These are phyloP conservation scores for Lagenaria siceraria DNA, from an alignment of 306 rosid species.

Conservation along the genomic window DNA sequence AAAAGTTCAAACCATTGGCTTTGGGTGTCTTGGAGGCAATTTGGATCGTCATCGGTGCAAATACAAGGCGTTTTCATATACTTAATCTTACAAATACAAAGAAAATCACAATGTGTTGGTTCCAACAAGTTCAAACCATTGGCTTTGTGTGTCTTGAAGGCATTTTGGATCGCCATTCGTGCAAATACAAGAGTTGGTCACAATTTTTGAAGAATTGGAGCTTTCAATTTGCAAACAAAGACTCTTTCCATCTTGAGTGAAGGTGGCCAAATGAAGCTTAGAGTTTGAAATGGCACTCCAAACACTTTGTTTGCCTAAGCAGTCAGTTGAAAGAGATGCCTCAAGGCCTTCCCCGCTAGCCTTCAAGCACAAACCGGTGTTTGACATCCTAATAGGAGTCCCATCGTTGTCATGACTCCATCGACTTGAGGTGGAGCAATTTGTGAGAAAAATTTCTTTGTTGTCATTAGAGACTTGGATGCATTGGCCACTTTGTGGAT, in stretches of 20 bases:
- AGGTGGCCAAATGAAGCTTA: conserved; percentile 29
- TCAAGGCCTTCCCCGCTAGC: conserved; percentile 20
- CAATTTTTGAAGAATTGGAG: conserved; percentile 17
- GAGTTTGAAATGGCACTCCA: conserved; percentile 20
- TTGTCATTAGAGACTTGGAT: conserved; percentile 3
- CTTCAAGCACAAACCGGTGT: conserved; percentile 11
- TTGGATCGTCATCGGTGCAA: no score
- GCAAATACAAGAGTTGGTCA: conserved; percentile 26
- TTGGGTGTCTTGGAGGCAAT: no score
- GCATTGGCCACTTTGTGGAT: conserved; percentile 22
- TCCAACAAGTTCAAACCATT: conserved; percentile 33
- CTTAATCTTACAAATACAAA: not conserved
- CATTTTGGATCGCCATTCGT: conserved; percentile 11
- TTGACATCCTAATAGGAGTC: conserved; percentile 17
- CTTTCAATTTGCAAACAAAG: conserved; percentile 17
- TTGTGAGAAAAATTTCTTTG: conserved; percentile 16
- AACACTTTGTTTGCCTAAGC: conserved; percentile 15
- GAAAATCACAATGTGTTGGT: not conserved
- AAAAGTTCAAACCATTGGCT: conserved; percentile 28
- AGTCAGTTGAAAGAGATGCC: conserved; percentile 14
- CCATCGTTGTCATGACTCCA: conserved; percentile 23
- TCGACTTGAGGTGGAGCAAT: conserved; percentile 9
- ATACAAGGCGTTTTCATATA: not conserved
- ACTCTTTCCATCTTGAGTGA: not conserved
- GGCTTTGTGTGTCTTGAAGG: conserved; percentile 23